A percentile compares a stretch with the other conserved stretches of the same genome.
These are phyloP conservation scores for Blastocystis sp. DNA, from an alignment of 352 stramenopile genomes.

Conservation along the genomic window DNA sequence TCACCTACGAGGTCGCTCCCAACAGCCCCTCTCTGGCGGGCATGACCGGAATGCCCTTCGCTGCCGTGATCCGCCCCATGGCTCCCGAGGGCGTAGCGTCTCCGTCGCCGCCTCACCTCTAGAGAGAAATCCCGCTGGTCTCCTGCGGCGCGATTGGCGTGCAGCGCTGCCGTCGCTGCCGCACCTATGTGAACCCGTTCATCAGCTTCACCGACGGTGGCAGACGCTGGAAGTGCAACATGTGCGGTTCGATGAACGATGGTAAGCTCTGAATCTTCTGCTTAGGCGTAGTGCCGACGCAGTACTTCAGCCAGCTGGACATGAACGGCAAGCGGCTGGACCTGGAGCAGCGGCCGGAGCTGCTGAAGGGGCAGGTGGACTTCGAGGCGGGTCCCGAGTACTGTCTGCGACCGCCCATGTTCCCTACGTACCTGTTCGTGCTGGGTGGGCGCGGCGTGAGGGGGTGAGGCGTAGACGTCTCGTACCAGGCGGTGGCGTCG, in stretches of 20 bases:
- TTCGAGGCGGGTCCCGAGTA: conserved; percentile 81
- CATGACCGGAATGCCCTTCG: conserved; percentile 51
- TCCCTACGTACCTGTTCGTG: conserved; percentile 28
- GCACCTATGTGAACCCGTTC: conserved; percentile 89
- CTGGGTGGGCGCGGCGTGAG: neutral
- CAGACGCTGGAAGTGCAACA: conserved; percentile 82
- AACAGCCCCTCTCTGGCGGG: conserved; percentile 53
- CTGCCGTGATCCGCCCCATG: conserved; percentile 51
- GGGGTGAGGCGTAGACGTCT: conserved; percentile 82
- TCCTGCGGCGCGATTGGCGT: conserved; percentile 75
- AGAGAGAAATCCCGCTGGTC: conserved; percentile 72
- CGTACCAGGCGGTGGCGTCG: conserved; percentile 75
- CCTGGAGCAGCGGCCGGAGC: conserved; percentile 82
- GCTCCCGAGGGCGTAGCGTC: conserved; percentile 6
- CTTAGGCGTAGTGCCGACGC: conserved; percentile 77
- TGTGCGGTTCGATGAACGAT: conserved; percentile 83
- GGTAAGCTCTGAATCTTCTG: neutral
- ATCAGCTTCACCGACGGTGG: conserved; percentile 83
- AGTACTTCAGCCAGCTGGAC: conserved; percentile 96
- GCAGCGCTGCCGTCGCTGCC: conserved; percentile 82
- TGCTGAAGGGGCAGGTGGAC: conserved; percentile 79
- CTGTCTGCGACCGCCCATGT: conserved; percentile 57
- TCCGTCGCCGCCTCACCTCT: neutral
- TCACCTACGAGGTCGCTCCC: conserved; percentile 50
- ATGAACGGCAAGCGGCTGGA: conserved; percentile 88